Evolutionary conservation across 2,329 filamentous ascomycete species (phyloP).

Genomic region (Cytospora paraplurivora): DNA sequence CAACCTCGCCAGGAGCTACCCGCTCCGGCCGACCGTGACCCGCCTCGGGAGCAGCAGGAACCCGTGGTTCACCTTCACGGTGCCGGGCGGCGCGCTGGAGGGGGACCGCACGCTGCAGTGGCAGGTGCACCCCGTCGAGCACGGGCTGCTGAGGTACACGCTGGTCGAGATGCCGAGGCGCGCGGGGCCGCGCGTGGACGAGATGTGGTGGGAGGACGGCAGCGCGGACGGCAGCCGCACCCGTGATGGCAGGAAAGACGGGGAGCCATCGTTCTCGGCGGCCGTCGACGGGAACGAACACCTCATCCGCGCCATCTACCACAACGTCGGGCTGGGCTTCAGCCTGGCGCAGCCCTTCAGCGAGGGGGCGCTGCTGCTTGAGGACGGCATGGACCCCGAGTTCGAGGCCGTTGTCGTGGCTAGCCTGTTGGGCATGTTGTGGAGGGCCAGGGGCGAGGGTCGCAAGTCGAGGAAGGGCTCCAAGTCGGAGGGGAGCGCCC

Average conservation of each 20-base stretch:
- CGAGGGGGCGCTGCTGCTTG: constrained; percentile 26
- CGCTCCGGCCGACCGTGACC: constrained; percentile 12
- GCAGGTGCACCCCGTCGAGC: constrained; percentile 29
- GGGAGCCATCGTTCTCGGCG: constrained; percentile 7
- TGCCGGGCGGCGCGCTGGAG: constrained; percentile 21
- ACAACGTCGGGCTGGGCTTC: constrained; percentile 28
- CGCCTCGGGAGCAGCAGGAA: constrained; percentile 25
- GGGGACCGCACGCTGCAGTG: constrained; percentile 27
- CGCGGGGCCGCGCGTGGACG: neutral
- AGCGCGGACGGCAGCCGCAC: neutral
- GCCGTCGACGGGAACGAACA: constrained; percentile 4
- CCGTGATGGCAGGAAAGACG: neutral
- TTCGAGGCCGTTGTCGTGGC: constrained; percentile 25
- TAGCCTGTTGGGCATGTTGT: constrained; percentile 26
- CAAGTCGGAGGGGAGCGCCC: constrained; percentile 7
- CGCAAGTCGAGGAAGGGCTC: constrained; percentile 21
- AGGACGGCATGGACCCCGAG: constrained; percentile 18
- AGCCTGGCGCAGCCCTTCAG: constrained; percentile 25
- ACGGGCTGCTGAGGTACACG: constrained; percentile 27
- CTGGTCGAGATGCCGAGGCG: constrained; percentile 21
- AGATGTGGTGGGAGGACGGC: constrained; percentile 15
- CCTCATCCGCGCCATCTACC: constrained; percentile 26
- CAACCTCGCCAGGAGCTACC: constrained; percentile 10
- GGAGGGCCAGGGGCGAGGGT: constrained; percentile 21
- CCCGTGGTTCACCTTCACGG: constrained; percentile 28